Evolutionary conservation across 106 monocot genomes (phyloP), one percentile per base, ranked within the genome.

Genomic region (Acorus gramineus): DNA sequence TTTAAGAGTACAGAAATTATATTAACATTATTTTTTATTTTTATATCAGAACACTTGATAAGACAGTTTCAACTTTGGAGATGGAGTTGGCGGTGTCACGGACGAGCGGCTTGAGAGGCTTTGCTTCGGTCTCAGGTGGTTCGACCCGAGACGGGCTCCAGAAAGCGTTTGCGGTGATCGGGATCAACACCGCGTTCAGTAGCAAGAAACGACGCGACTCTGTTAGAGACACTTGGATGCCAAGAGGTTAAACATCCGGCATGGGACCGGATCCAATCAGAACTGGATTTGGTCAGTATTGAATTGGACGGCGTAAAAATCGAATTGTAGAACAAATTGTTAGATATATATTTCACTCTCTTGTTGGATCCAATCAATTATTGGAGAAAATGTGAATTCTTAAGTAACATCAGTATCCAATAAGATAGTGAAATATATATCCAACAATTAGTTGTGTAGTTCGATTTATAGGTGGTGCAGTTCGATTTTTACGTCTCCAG

Each of bases 171-270:
- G 80, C 77, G 4, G 90, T 95, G 44, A 68, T 95, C 46, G 94
- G 94, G 1, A 84, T 95, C 73, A 95, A 95, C 74, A 95, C 94
- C 3, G 94, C 82, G 9, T 95, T 95, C 70, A 95, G 86, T 77
- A 90, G 86, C 76, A 90, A 71, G 60, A 74, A 70, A 61, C 58
- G 94, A 46, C 89, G 90, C 3, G 77, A 90, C 3, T 86, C 94
- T 2, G 73, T 90, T 54, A 71, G 94, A 13, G 60, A 79, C 44
- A 90, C 94, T 44, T 95, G 94, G 94, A 77, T 95, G 48, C 94
- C 94, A 2, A 69, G 64, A 84, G 93, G 93, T 89, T 14, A 6
- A 51, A 7, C 50, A 6, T 4, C 52, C 51, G n/a, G n/a, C n/a
- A n/a, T n/a, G n/a, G n/a, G n/a, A n/a, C n/a, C n/a, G n/a, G n/a